These are phyloP conservation scores for Kondoa subrosea DNA, from an alignment of 768 basidiomycete species.

Conservation along the genomic window DNA sequence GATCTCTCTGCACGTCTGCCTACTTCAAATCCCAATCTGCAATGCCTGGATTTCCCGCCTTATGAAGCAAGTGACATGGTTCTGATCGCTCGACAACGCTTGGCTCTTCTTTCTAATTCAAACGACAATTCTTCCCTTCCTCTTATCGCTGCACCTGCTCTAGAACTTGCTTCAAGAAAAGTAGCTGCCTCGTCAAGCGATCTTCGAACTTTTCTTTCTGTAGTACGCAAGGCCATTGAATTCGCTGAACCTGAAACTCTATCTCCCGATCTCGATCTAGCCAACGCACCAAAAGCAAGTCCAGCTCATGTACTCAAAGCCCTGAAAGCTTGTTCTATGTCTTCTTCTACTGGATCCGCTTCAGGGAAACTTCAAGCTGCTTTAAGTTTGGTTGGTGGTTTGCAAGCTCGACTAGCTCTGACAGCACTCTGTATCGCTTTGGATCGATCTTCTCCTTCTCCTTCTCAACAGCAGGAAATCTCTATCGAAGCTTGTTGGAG, in stretches of 20 bases:
- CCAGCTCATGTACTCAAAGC: conserved; percentile 57
- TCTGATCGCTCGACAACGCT: conserved; percentile 1
- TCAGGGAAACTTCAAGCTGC: conserved; percentile 25
- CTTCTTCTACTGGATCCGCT: conserved; percentile 27
- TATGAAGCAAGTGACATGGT: conserved; percentile 58
- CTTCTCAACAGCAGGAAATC: conserved; percentile 28
- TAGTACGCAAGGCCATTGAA: conserved; percentile 63
- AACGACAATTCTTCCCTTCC: conserved; percentile 22
- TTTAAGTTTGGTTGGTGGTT: conserved; percentile 45
- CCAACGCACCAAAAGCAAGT: conserved; percentile 35
- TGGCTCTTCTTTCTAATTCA: conserved; percentile 16
- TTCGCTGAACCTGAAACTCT: conserved; percentile 29
- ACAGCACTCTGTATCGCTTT: conserved; percentile 42
- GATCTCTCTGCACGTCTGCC: conserved; percentile 47
- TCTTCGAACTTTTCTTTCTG: conserved; percentile 61
- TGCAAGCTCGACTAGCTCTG: conserved; percentile 57
- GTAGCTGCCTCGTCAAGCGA: conserved; percentile 68
- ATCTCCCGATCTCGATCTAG: conserved; percentile 14
- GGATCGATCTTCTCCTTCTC: neutral
- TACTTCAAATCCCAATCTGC: conserved; percentile 4
- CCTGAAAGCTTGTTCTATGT: conserved; percentile 48
- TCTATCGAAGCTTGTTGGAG: conserved; percentile 42
- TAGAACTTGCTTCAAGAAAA: conserved; percentile 60
- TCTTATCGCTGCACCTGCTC: conserved; percentile 46
- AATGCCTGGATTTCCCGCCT: conserved; percentile 42